Evolutionary conservation across 495 filamentous ascomycete genomes (phyloP).

Genomic region (Parachaetomium inaequale): DNA sequence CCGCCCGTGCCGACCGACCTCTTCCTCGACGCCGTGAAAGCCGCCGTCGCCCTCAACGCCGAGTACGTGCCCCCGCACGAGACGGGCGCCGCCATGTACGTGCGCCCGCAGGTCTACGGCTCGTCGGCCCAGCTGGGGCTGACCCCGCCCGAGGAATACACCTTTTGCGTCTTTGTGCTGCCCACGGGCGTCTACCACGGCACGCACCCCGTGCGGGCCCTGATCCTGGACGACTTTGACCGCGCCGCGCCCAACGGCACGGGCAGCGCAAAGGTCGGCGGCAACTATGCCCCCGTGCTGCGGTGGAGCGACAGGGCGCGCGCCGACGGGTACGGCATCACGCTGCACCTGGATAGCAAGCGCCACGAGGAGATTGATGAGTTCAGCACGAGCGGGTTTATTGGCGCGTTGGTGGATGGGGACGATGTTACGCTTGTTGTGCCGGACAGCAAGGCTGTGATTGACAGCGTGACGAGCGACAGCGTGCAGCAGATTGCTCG

Average conservation of each 20-base stretch:
- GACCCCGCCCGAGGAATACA: constrained; percentile 82
- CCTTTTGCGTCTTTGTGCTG: constrained; percentile 76
- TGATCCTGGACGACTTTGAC: constrained; percentile 77
- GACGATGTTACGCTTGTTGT: constrained; percentile 66
- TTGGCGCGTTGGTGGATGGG: constrained; percentile 63
- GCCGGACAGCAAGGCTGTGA: constrained; percentile 76
- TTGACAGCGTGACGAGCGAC: constrained; percentile 75
- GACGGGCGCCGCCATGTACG: constrained; percentile 83
- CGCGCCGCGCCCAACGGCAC: constrained; percentile 70
- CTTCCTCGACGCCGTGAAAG: constrained; percentile 68
- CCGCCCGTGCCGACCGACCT: constrained; percentile 68
- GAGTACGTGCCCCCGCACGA: constrained; percentile 81
- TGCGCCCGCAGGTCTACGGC: constrained; percentile 83
- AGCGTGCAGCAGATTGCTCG: constrained; percentile 65
- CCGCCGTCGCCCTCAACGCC: constrained; percentile 80
- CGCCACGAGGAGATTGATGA: constrained; percentile 79
- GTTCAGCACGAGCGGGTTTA: constrained; percentile 84
- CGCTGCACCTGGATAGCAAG: constrained; percentile 79
- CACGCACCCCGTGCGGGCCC: constrained; percentile 69
- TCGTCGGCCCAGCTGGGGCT: constrained; percentile 75
- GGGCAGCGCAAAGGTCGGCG: constrained; percentile 70
- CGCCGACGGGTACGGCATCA: constrained; percentile 74
- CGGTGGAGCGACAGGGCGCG: constrained; percentile 72
- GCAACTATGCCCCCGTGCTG: constrained; percentile 81
- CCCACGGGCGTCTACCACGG: constrained; percentile 91